These are phyloP conservation scores for Tulasnella sp. DNA, from an alignment of 768 basidiomycete species.

Conservation along the genomic window DNA sequence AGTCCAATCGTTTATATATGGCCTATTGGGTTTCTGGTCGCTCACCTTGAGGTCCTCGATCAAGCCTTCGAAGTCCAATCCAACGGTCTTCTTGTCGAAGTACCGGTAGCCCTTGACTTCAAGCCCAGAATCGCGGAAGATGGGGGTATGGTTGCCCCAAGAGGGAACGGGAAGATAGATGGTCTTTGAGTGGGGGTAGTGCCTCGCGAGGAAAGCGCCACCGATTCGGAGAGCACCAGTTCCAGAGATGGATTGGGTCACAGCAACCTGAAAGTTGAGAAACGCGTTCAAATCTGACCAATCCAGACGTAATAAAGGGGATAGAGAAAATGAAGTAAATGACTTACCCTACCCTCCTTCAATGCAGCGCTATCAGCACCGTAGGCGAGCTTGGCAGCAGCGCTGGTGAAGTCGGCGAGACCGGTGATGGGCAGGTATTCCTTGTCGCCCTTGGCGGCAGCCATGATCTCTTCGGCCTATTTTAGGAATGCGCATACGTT, in stretches of 20 bases:
- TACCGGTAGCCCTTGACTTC: constrained; percentile 90
- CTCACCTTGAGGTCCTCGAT: constrained; percentile 75
- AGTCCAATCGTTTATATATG: not conserved
- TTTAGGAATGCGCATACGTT: constrained; percentile 13
- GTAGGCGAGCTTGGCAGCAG: constrained; percentile 83
- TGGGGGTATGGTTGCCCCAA: constrained; percentile 86
- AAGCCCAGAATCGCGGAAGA: constrained; percentile 64
- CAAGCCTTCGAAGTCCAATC: constrained; percentile 83
- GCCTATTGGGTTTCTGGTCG: constrained; percentile 8
- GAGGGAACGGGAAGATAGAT: constrained; percentile 90
- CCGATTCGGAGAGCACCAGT: constrained; percentile 97
- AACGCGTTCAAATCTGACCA: not conserved
- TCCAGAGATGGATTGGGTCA: constrained; percentile 92
- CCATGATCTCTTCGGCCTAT: constrained; percentile 68
- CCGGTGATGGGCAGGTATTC: constrained; percentile 97
- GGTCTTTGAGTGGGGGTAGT: constrained; percentile 74
- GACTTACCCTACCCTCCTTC: constrained; percentile 56
- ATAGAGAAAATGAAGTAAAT: not conserved
- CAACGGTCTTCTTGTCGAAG: constrained; percentile 85
- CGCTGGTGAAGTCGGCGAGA: constrained; percentile 70
- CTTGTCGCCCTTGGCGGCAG: constrained; percentile 63
- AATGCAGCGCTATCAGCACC: constrained; percentile 68
- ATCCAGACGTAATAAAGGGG: not conserved
- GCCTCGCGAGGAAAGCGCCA: constrained; percentile 78
- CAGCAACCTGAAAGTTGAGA: constrained; percentile 45